phyloP scores from a whole-genome alignment of 495 filamentous ascomycete genomes.

The Chaetomium cochliodes region DNA sequence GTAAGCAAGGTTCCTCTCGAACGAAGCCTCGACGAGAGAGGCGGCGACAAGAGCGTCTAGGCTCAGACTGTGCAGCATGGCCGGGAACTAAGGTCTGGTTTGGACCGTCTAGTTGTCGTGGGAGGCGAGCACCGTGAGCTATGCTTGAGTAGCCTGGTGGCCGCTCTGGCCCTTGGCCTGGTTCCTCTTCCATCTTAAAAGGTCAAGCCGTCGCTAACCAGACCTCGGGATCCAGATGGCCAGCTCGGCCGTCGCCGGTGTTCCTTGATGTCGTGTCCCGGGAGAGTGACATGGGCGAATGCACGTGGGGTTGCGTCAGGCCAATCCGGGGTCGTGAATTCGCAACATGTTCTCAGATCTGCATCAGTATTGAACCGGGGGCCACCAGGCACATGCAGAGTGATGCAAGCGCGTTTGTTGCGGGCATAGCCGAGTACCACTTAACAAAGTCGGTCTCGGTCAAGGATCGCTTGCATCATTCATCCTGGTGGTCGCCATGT shows the following conservation, averaged over 20 bases:
- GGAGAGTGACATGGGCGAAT: conserved; percentile 7
- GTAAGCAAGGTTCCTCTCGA: conserved; percentile 24
- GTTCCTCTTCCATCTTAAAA: neutral
- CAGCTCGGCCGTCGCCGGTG: neutral
- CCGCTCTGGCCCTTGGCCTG: neutral
- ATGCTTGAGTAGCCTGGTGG: too few relatives aligned
- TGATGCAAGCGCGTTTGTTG: neutral
- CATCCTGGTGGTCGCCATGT: too few relatives aligned
- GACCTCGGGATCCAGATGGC: neutral
- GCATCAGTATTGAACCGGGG: neutral
- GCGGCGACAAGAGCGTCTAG: conserved; percentile 11
- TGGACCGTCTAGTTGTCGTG: neutral
- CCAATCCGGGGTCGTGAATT: conserved; percentile 8
- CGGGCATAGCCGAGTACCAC: neutral
- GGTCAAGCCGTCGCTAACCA: conserved; percentile 1
- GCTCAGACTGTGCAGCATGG: conserved; percentile 8
- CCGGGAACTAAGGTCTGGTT: neutral
- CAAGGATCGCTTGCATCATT: neutral
- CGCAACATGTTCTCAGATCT: neutral
- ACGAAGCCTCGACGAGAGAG: conserved; percentile 15
- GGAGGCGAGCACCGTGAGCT: neutral
- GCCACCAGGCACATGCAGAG: neutral
- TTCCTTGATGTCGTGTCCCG: neutral
- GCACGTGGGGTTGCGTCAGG: conserved; percentile 14
- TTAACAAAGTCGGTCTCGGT: conserved; percentile 1